Percentiles rank a stretch among this genome's conserved stretches.
These are phyloP conservation scores for Limnanthes douglasii DNA, from an alignment of 345 rosid genomes.

Conservation along the genomic window DNA sequence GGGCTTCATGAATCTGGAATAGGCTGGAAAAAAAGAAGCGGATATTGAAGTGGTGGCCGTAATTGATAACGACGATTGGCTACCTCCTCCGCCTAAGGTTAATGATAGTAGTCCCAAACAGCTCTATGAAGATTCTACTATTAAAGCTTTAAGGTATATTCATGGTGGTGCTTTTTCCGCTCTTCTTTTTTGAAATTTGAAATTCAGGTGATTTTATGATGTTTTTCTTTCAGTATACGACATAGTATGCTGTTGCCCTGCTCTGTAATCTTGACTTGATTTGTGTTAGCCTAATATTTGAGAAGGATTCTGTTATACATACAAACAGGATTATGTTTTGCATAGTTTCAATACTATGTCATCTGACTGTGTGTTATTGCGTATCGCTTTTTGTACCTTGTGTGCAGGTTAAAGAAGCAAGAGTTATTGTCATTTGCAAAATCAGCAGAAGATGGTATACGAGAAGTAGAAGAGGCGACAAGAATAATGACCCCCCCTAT, in stretches of 20 bases:
- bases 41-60: conserved; percentile 20
- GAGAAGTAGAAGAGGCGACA: conserved; percentile 35
- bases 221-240: neutral
- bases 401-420: conserved; percentile 49
- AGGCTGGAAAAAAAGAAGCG: conserved; percentile 15
- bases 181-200: neutral
- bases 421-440: conserved; percentile 50
- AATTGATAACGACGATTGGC: conserved; percentile 53
- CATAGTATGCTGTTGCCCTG: neutral
- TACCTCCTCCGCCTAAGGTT: conserved; percentile 51
- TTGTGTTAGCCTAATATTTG: neutral
- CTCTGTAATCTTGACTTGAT: neutral
- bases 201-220: neutral
- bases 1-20: neutral
- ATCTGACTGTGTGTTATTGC: neutral
- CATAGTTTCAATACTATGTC: neutral
- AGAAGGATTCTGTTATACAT: neutral
- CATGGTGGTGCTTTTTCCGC: neutral
- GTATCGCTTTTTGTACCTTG: neutral
- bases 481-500: conserved; percentile 15
- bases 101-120: conserved; percentile 8
- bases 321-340: neutral
- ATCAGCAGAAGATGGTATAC: conserved; percentile 32
- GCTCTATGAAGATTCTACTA: conserved; percentile 36
- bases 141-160: conserved; percentile 51